phyloP scores from a whole-genome alignment of 495 filamentous ascomycete genomes.

The Rostrohypoxylon terebratum region DNA sequence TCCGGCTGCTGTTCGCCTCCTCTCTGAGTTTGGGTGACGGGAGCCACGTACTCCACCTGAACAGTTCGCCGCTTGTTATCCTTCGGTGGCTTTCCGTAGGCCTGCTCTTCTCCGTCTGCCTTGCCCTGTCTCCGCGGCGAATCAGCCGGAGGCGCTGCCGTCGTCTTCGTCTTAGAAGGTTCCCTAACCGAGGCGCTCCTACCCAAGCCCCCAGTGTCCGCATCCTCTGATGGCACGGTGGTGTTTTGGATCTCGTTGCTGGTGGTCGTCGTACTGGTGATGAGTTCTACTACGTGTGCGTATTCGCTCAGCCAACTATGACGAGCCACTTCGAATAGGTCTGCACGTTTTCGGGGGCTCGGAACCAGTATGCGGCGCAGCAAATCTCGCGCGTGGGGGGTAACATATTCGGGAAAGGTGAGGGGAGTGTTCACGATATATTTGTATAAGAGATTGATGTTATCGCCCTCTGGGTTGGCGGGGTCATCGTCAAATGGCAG shows the following conservation, averaged over 20 bases:
- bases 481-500: slow-evolving; percentile 99
- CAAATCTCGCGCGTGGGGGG: slow-evolving; percentile 94
- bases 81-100: slow-evolving; percentile 70
- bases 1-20: slow-evolving; percentile 57
- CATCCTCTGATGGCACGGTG: slow-evolving; percentile 74
- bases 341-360: slow-evolving; percentile 91
- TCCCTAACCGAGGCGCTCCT: slow-evolving; percentile 94
- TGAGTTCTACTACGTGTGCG: slow-evolving; percentile 92
- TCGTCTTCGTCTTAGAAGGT: slow-evolving; percentile 75
- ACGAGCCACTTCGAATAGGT: slow-evolving; percentile 96
- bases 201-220: slow-evolving; percentile 73
- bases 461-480: slow-evolving; percentile 98
- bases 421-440: slow-evolving; percentile 98
- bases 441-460: slow-evolving; percentile 99
- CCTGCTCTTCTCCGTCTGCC: slow-evolving; percentile 74
- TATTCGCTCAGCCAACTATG: slow-evolving; percentile 99
- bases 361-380: slow-evolving; percentile 95
- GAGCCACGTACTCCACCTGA: slow-evolving; percentile 97
- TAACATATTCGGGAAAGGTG: slow-evolving; percentile 99
- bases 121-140: slow-evolving; percentile 79
- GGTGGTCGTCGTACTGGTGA: slow-evolving; percentile 93
- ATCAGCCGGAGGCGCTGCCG: slow-evolving; percentile 70
- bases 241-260: slow-evolving; percentile 86
- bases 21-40: slow-evolving; percentile 79
- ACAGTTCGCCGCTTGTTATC: slow-evolving; percentile 95